Conservation (phyloP, 257 asterid genomes). For the Echites panduratus region DNA sequence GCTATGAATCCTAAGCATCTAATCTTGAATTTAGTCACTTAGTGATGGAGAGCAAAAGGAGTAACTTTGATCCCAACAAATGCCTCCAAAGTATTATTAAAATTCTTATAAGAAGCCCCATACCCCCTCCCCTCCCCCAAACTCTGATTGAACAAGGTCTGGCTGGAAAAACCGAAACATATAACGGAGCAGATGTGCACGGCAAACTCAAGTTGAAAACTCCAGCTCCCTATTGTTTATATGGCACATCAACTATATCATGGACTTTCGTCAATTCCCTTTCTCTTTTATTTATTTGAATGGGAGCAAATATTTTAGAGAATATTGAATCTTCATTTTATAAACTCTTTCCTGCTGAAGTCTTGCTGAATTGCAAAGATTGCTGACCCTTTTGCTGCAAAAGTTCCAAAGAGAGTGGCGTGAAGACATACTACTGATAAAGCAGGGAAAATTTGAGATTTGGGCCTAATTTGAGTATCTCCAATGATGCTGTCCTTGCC, state of each 20-base stretch:
- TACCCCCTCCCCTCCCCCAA: not conserved
- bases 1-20: too few species aligned
- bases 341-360: constrained; percentile 57
- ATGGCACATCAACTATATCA: not conserved
- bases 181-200: not conserved
- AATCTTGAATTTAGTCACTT: too few species aligned
- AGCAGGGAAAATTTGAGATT: too few species aligned
- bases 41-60: not conserved
- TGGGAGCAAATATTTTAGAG: too few species aligned
- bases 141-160: not conserved
- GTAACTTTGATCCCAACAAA: not conserved
- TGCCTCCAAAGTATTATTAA: not conserved
- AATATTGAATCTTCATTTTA: too few species aligned
- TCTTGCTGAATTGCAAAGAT: constrained; percentile 62
- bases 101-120: not conserved
- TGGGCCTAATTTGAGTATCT: too few species aligned
- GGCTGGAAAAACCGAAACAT: not conserved
- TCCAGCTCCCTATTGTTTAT: too few species aligned
- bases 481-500: constrained; percentile 49
- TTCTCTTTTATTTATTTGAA: not conserved
- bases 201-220: not conserved
- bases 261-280: not conserved
- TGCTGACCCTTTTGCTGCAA: constrained; percentile 58
- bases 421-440: constrained; percentile 52
- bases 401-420: constrained; percentile 77